Evolutionary conservation across 2,329 filamentous ascomycete species (phyloP).

Genomic region (Trichoderma asperellum): DNA sequence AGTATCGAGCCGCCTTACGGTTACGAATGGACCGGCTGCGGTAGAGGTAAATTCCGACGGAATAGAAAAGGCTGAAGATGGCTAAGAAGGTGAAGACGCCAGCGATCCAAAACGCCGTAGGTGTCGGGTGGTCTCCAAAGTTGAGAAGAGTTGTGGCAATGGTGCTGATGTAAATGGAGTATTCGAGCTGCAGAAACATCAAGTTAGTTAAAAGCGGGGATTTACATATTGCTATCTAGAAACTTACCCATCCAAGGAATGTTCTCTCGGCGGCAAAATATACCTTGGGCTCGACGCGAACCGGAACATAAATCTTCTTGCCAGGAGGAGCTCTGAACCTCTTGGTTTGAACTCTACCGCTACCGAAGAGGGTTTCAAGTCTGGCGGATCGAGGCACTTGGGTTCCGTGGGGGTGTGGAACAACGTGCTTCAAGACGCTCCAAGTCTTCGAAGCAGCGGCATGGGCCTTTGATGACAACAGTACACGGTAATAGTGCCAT

Average conservation of each 20-base stretch:
- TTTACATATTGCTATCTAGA: not conserved
- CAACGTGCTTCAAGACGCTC: constrained; percentile 52
- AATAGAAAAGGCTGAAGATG: constrained; percentile 77
- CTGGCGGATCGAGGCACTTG: constrained; percentile 62
- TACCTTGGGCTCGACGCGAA: constrained; percentile 96
- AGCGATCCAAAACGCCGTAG: constrained; percentile 67
- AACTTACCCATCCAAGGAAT: constrained; percentile 85
- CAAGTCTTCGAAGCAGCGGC: constrained; percentile 49
- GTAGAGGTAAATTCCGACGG: constrained; percentile 83
- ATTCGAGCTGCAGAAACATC: constrained; percentile 70
- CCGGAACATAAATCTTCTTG: constrained; percentile 93
- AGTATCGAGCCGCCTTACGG: constrained; percentile 83
- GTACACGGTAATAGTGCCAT: constrained; percentile 70
- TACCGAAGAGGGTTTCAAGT: constrained; percentile 57
- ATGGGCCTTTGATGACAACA: constrained; percentile 54
- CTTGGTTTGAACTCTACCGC: constrained; percentile 59
- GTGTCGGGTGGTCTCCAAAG: constrained; percentile 66
- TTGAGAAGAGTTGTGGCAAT: constrained; percentile 85
- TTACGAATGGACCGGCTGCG: constrained; percentile 83
- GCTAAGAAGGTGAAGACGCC: constrained; percentile 84
- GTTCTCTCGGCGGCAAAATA: constrained; percentile 96
- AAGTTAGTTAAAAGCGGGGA: constrained; percentile 31
- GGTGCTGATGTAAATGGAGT: constrained; percentile 89
- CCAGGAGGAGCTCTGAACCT: constrained; percentile 75
- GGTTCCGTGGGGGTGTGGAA: constrained; percentile 60